Evolutionary conservation across 805 yeast genomes (phyloP).

Genomic region (Candida ponderosae): DNA sequence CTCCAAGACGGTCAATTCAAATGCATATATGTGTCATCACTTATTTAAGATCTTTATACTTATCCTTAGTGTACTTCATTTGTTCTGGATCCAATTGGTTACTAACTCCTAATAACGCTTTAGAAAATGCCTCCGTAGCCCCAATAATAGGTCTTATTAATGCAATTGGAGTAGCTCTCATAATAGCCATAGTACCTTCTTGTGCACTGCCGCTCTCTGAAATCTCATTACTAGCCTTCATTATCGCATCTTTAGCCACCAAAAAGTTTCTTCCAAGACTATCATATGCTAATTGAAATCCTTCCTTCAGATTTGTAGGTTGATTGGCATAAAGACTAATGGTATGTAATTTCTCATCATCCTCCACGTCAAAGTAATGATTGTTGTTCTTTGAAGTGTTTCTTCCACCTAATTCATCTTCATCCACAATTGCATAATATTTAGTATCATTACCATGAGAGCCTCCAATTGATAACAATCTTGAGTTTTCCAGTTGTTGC

Average conservation of each 20-base stretch:
- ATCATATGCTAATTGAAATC: constrained; percentile 65
- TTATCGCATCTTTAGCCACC: constrained; percentile 57
- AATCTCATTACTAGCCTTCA: constrained; percentile 52
- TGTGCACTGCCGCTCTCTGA: constrained; percentile 59
- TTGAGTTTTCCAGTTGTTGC: background rate
- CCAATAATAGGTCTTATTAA: constrained; percentile 84
- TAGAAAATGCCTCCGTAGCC: constrained; percentile 83
- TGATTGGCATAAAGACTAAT: constrained; percentile 80
- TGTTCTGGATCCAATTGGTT: constrained; percentile 70
- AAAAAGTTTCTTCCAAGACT: constrained; percentile 62
- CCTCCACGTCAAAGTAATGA: constrained; percentile 6
- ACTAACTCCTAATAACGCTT: constrained; percentile 74
- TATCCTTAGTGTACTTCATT: constrained; percentile 51
- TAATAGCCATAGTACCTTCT: constrained; percentile 58
- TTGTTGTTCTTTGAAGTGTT: constrained; percentile 1
- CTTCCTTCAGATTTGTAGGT: constrained; percentile 64
- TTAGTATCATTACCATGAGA: constrained; percentile 5
- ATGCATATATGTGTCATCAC: background rate
- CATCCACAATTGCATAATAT: constrained; percentile 11
- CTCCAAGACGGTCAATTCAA: too few relatives aligned
- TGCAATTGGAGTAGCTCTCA: constrained; percentile 73
- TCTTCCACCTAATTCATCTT: background rate
- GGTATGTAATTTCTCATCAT: constrained; percentile 27
- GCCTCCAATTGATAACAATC: too few relatives aligned
- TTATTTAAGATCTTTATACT: constrained; percentile 37